Base-by-base conservation (phyloP, 1,284 basidiomycete species). In the Bondarzewia mesenterica region DNA sequence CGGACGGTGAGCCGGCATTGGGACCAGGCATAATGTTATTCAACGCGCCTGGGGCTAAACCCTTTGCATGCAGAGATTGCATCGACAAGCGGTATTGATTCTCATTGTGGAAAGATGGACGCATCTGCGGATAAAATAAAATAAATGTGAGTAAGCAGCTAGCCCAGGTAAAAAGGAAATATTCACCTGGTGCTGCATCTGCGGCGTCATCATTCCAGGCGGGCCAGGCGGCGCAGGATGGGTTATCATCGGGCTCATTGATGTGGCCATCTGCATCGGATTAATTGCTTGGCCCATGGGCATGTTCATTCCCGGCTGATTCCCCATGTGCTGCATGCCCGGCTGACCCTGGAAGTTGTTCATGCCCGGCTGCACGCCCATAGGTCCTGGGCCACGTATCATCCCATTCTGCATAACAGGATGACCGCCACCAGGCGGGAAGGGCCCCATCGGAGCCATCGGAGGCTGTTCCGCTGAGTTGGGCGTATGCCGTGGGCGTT, bases 401-500 rank as follows among this genome's bases (percentile, higher is more conserved):
- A 61, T 51, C 5, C 59, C 59, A 42, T 58, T 55, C 7, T 53
- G 50, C 48, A 58, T 56, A 47, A 42, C 29, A 54, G 58, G 18
- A 49, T 54, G 14, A 14, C 35, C 15, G 59, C 59, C 21, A 50
- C 52, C 55, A 7, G 49, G 44, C 7, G 51, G 54, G 48, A 57
- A 55, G 12, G 53, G 45, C 47, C 54, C 53, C 52, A 65, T 63
- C 1, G 61, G 60, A 15, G 58, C 49, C 64, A 62, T 62, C 2
- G 60, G 63, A 5, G 59, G 61, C 36, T 58, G 63, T 39, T 64
- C 60, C 25, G 58, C 56, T n/a, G 54, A 58, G 42, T 58, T 65
- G 40, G 56, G 81, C 23, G 82, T 80, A 44, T 71, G 73, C 39
- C 81, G 76, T 26, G 60, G 45, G 35, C 82, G 78, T 61, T 87